phyloP scores from a whole-genome alignment of 306 rosid genomes.

The Crotalaria pallida region DNA sequence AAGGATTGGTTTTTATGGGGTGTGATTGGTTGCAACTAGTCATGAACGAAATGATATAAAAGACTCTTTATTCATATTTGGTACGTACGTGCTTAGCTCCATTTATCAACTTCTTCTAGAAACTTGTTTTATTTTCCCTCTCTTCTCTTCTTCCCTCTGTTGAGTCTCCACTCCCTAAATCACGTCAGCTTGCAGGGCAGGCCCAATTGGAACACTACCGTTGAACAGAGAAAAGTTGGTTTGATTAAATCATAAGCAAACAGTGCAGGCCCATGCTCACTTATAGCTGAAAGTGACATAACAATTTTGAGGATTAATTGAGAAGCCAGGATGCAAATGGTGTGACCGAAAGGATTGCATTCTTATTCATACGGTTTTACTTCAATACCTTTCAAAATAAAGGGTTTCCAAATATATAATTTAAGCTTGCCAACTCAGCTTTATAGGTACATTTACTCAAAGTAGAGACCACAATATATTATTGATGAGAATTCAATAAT shows the following conservation, averaged over 20 bases:
- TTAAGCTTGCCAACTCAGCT: too few relatives aligned
- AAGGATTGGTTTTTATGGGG: constrained; percentile 15
- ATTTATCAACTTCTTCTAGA: too few relatives aligned
- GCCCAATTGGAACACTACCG: background rate
- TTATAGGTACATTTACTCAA: background rate
- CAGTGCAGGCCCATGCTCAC: constrained; percentile 54
- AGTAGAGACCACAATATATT: background rate
- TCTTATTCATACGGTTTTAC: constrained; percentile 11
- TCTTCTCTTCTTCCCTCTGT: background rate
- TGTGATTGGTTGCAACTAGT: constrained; percentile 43
- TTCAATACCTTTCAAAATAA: too few relatives aligned
- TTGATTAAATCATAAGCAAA: constrained; percentile 14
- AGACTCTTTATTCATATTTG: background rate
- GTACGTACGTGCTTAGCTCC: too few relatives aligned
- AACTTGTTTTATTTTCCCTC: too few relatives aligned
- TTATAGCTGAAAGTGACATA: constrained; percentile 63
- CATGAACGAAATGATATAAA: constrained; percentile 1
- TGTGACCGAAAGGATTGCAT: background rate
- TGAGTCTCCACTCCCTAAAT: background rate
- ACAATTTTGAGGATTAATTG: constrained; percentile 36
- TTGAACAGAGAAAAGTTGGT: constrained; percentile 6
- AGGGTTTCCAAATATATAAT: too few relatives aligned
- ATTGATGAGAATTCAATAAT: background rate
- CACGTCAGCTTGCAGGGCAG: background rate
- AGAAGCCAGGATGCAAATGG: background rate